Evolutionary conservation across 2,329 filamentous ascomycete species (phyloP).

Genomic region (Beauveria pseudobassiana): DNA sequence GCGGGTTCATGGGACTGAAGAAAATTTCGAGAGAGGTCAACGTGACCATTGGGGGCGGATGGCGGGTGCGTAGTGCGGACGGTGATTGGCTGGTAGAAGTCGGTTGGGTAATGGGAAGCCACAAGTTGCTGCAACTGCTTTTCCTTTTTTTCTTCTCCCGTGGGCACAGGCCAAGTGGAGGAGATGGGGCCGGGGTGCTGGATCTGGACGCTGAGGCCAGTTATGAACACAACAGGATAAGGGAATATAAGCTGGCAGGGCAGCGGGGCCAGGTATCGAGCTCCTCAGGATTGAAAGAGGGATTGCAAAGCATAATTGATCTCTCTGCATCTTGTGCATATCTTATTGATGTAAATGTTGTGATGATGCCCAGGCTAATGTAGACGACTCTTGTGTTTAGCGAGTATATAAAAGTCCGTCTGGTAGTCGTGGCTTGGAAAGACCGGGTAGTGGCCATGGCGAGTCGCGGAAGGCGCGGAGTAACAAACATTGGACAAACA

Average conservation of each 20-base stretch:
- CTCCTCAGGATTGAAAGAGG: no score
- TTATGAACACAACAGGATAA: not conserved
- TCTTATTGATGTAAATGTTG: no score
- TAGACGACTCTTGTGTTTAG: no score
- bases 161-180: no score
- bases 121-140: not conserved
- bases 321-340: no score
- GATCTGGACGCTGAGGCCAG: no score
- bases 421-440: not conserved
- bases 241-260: no score
- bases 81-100: constrained; percentile 3
- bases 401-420: no score
- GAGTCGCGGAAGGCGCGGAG: not conserved
- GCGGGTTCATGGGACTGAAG: not conserved
- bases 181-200: no score
- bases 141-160: not conserved
- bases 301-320: no score
- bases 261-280: no score
- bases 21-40: constrained; percentile 1
- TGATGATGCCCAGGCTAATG: no score
- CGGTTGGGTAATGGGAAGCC: constrained; percentile 9
- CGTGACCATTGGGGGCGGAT: not conserved
- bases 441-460: not conserved
- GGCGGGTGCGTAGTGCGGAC: not conserved
- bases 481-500: not conserved